A percentile compares a stretch with the other conserved stretches of the same genome.
Evolutionary conservation across 2,329 filamentous ascomycete genomes (phyloP).

Genomic region (Rhynchosporium agropyri): DNA sequence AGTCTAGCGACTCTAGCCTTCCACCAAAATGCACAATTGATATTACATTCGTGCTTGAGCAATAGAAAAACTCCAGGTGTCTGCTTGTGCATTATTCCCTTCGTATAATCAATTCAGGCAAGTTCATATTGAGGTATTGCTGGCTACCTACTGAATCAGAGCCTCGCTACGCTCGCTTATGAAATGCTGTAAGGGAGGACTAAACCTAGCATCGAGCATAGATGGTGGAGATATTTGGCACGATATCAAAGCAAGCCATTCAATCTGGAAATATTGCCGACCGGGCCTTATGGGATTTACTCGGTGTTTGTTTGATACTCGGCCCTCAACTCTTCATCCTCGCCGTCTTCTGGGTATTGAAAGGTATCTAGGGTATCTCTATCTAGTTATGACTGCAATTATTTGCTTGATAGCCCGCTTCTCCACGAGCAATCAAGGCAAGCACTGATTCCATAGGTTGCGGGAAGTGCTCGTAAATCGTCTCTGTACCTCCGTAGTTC

Average conservation of each 20-base stretch:
- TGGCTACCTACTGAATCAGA: slow-evolving; percentile 1
- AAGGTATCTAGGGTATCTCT: not conserved
- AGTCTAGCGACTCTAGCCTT: not conserved
- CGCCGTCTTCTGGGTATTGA: slow-evolving; percentile 3
- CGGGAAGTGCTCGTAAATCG: not conserved
- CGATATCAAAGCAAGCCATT: slow-evolving; percentile 3
- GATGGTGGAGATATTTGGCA: not conserved
- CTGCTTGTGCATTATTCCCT: not conserved
- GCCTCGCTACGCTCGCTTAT: slow-evolving; percentile 12
- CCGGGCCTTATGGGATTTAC: slow-evolving; percentile 3
- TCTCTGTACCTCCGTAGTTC: not conserved
- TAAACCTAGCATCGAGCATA: not conserved
- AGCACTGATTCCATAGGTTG: not conserved
- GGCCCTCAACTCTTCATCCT: not conserved
- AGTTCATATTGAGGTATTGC: not conserved
- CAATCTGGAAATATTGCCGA: slow-evolving; percentile 14
- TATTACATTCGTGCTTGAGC: not conserved
- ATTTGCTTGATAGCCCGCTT: not conserved
- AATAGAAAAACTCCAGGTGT: not conserved
- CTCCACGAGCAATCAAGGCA: not conserved
- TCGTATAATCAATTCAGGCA: not conserved
- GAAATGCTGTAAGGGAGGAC: not conserved
- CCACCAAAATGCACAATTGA: not conserved
- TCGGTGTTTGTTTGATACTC: not conserved
- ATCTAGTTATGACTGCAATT: not conserved